Conservation (phyloP, 2,329 filamentous ascomycete genomes). For the Byssoonygena ceratinophila region DNA sequence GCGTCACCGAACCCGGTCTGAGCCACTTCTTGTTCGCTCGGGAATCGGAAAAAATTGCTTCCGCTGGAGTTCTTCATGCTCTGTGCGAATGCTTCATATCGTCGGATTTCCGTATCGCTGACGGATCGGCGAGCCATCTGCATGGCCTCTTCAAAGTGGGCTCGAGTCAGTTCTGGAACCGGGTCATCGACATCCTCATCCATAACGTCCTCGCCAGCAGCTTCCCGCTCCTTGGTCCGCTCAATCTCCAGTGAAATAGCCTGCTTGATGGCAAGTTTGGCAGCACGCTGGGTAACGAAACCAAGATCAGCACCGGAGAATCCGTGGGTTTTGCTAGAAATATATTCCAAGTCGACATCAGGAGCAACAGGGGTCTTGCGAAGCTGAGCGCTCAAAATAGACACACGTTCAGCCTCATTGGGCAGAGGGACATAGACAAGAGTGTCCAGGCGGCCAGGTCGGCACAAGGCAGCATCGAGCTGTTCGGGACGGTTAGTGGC, state of each 20-base stretch:
- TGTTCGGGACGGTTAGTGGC: constrained; percentile 98
- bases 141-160: constrained; percentile 99
- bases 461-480: constrained; percentile 93
- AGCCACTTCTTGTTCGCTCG: constrained; percentile 44
- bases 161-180: constrained; percentile 88
- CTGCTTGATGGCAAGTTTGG: constrained; percentile 99
- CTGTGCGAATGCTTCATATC: constrained; percentile 96
- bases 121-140: constrained; percentile 85
- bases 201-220: constrained; percentile 65
- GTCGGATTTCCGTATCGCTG: constrained; percentile 90
- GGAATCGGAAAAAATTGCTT: constrained; percentile 98
- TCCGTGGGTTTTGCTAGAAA: constrained; percentile 92
- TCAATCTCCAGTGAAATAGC: constrained; percentile 82
- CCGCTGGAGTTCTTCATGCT: constrained; percentile 98
- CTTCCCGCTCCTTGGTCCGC: constrained; percentile 79
- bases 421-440: constrained; percentile 97
- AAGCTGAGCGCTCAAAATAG: constrained; percentile 89
- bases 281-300: constrained; percentile 96
- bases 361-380: constrained; percentile 88
- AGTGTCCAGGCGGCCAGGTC: constrained; percentile 96
- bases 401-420: constrained; percentile 76
- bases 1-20: constrained; percentile 62
- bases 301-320: constrained; percentile 99
- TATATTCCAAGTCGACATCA: constrained; percentile 82
- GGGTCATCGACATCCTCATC: constrained; percentile 79